Conservation (phyloP, 2,329 filamentous ascomycete species). For the Aspergillus unguis region DNA sequence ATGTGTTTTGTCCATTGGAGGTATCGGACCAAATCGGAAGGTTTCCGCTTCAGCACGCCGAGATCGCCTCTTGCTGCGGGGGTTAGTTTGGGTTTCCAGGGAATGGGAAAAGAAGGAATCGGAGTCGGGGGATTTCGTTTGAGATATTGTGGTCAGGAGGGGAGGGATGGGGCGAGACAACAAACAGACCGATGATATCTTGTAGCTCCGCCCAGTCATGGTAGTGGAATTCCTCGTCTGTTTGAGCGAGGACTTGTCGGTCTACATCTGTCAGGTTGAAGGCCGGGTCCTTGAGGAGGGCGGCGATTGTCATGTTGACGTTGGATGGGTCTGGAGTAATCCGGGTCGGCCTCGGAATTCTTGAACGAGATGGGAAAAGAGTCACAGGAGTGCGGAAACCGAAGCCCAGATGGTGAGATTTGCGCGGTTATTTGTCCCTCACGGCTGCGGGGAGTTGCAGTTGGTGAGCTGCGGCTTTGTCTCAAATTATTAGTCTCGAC, state of each 20-base stretch:
- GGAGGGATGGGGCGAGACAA: slow-evolving; percentile 3
- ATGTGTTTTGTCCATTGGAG: slow-evolving; percentile 56
- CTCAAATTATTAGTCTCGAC: too few relatives aligned
- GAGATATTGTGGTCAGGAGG: slow-evolving; percentile 1
- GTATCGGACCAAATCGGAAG: slow-evolving; percentile 58
- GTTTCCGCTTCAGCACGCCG: slow-evolving; percentile 56
- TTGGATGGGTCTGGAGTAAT: background rate
- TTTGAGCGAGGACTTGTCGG: slow-evolving; percentile 48
- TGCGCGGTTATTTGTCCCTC: slow-evolving; percentile 5
- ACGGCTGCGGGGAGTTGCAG: background rate
- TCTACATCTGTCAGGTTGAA: slow-evolving; percentile 52
- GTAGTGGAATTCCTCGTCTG: slow-evolving; percentile 51
- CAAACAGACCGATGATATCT: slow-evolving; percentile 49
- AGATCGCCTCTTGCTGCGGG: slow-evolving; percentile 48
- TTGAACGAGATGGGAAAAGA: slow-evolving; percentile 14
- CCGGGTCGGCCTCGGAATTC: slow-evolving; percentile 11
- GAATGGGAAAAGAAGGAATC: slow-evolving; percentile 5
- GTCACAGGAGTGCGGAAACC: slow-evolving; percentile 2
- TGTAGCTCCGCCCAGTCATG: slow-evolving; percentile 54
- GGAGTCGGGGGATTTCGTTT: background rate
- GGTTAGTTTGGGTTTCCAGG: slow-evolving; percentile 10
- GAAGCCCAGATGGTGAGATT: background rate
- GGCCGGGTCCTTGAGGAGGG: slow-evolving; percentile 25
- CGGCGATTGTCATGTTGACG: slow-evolving; percentile 6
- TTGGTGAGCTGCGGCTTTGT: too few relatives aligned